Evolutionary conservation across 768 basidiomycete species (phyloP).

Genomic region (Rhodotorula kratochvilovae): DNA sequence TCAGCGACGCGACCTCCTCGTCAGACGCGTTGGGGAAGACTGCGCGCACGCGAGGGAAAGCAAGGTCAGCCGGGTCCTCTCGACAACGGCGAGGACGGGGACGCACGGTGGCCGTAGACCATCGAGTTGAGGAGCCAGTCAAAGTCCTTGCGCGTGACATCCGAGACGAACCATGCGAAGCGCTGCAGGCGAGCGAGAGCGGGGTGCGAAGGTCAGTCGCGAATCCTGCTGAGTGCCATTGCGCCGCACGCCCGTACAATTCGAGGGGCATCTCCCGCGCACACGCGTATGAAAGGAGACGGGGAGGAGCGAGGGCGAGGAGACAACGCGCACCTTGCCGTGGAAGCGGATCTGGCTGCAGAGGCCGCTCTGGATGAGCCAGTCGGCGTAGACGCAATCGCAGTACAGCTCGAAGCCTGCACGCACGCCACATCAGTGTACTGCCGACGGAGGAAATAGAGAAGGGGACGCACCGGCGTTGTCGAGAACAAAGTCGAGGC

Average conservation of each 20-base stretch:
- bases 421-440: slow-evolving; percentile 47
- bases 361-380: slow-evolving; percentile 81
- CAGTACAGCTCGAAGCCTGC: slow-evolving; percentile 58
- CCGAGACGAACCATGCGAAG: slow-evolving; percentile 86
- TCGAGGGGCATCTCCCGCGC: too few relatives aligned
- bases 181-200: slow-evolving; percentile 53
- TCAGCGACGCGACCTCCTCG: slow-evolving; percentile 71
- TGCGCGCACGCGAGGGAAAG: neutral
- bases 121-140: slow-evolving; percentile 81
- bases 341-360: slow-evolving; percentile 84
- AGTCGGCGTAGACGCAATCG: slow-evolving; percentile 63
- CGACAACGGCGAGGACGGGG: neutral
- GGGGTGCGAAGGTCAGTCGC: neutral
- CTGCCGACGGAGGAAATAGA: neutral
- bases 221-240: too few relatives aligned
- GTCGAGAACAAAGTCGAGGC: slow-evolving; percentile 63
- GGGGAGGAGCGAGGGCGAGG: neutral
- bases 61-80: neutral
- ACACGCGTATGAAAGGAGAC: neutral
- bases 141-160: slow-evolving; percentile 91
- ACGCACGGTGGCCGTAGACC: slow-evolving; percentile 63
- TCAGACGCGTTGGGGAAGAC: slow-evolving; percentile 79
- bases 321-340: slow-evolving; percentile 54
- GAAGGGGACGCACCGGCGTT: slow-evolving; percentile 42
- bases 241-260: too few relatives aligned